Evolutionary conservation across 2,329 filamentous ascomycete genomes (phyloP), one percentile per base, ranked within the genome.

Genomic region (Apiospora koreana): DNA sequence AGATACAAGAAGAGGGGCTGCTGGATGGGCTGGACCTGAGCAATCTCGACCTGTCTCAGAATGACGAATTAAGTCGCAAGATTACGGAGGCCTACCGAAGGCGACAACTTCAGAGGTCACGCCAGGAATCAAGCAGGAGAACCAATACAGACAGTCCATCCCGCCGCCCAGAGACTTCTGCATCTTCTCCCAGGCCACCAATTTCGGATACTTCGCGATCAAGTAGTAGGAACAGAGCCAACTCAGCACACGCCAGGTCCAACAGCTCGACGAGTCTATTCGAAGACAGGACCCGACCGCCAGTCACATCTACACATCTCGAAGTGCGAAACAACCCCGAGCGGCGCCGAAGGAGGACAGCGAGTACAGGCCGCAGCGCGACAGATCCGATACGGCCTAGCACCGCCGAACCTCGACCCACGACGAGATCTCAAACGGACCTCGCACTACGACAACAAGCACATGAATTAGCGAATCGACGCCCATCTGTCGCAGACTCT

Each of bases 51-150:
- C 86, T 94, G 21, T 89, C 85, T 66, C 93, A 94, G 76, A 94
- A 98, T 78, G 94, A 98, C 76, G 94, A 97, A 77, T 89, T 98
- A 21, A 97, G 93, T 73, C 93, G 95, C 77, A 91, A 93, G 71
- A 97, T 98, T 75, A 95, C 94, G 1, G 93, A 97, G 76, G 94
- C 94, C 1, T 97, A 97, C 77, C 86, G 93, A 70, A 88, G 93
- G 72, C 87, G 94, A 41, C 94, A 97, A 77, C 88, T 86, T 58
- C 89, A 91, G 72, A 83, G 88, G 71, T 79, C 84, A n/a, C 85
- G 87, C 16, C 82, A 83, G 48, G 85, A 87, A 75, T 76, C 82
- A 25, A 79, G 80, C 14, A 82, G 84, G 75, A 84, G 85, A 71
- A 85, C 80, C 72, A 82, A 82, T 74, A 77, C 77, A 73, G 82